Evolutionary conservation across 768 basidiomycete genomes (phyloP), one percentile per base, ranked within the genome.

Genomic region (Leccinum aurantiacum): DNA sequence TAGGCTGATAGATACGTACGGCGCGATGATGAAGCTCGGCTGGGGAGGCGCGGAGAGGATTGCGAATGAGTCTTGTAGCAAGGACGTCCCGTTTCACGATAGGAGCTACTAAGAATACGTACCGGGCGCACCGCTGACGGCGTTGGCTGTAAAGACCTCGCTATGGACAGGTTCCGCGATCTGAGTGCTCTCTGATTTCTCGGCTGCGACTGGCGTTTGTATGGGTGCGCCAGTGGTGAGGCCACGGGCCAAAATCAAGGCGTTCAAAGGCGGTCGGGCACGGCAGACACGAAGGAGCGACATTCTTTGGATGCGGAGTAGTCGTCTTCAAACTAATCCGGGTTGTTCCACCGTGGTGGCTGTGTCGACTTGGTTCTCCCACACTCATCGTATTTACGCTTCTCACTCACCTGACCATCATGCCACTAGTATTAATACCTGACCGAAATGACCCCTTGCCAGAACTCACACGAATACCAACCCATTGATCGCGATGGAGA

Each of bases 1-100:
- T 88, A 2, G 95, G 93, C 72, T 94, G 90, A 77, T 87, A 99
- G 70, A 99, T 93, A 53, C 95, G 87, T 47, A 97, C 95, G 19
- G 84, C 78, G 53, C 96, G 91, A 69, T 93, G 87, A 60, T 85
- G 89, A 60, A 98, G 84, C 74, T 97, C 89, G 62, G 75, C 95
- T 96, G 41, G 4, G 41, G 38, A 33, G n/a, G 37, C 27, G 17
- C 15, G 17, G 38, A 38, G 8, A 41, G 0, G 3, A 41, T 41
- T 41, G 17, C 17, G 9, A n/a, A 41, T 41, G 17, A 41, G 41
- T 41, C 17, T 41, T 41, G 17, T 41, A 10, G 17, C 9, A 41
- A 41, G 17, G 41, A n/a, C 17, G 9, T 10, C 9, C 41, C 13
- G 19, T 6, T 10, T 8, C 22, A 25, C 24, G 15, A 27, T 25